These are phyloP conservation scores for Tolypocladium cylindrosporum DNA, from an alignment of 2,329 filamentous ascomycete species.

Conservation along the genomic window DNA sequence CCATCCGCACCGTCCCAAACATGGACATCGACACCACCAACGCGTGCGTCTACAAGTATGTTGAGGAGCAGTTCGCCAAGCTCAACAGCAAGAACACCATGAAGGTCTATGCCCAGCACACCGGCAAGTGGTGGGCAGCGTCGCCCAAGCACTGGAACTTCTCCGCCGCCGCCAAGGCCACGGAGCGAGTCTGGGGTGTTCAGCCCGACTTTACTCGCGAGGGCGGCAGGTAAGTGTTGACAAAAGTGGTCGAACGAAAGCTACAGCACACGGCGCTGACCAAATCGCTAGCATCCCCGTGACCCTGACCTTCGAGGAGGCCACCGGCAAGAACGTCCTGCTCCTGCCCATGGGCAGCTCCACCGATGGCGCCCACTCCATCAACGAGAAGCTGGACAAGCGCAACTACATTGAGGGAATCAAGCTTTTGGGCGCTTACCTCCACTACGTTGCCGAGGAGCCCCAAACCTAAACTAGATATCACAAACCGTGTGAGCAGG, in stretches of 20 bases:
- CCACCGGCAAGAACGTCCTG: constrained; percentile 94
- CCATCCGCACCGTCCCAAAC: constrained; percentile 91
- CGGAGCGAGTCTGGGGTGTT: constrained; percentile 87
- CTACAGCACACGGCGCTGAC: neutral
- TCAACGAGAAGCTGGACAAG: constrained; percentile 97
- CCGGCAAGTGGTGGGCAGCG: constrained; percentile 97
- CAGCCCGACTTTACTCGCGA: constrained; percentile 93
- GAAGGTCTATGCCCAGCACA: constrained; percentile 73
- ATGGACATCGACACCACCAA: constrained; percentile 94
- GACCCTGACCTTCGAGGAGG: constrained; percentile 93
- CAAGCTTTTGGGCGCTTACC: constrained; percentile 87
- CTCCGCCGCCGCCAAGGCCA: constrained; percentile 86
- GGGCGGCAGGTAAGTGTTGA: constrained; percentile 62
- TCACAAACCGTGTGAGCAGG: neutral
- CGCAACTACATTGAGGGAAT: constrained; percentile 97
- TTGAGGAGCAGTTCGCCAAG: constrained; percentile 77
- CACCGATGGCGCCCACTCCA: constrained; percentile 91
- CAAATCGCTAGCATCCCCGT: constrained; percentile 69
- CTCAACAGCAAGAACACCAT: constrained; percentile 87
- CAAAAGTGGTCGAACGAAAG: neutral
- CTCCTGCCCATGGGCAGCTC: constrained; percentile 95
- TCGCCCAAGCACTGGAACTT: constrained; percentile 99
- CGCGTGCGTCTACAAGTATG: constrained; percentile 70
- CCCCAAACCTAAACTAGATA: constrained; percentile 34
- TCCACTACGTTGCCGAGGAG: constrained; percentile 94